Conservation (phyloP, 257 asterid genomes). For the Voacanga thouarsii region DNA sequence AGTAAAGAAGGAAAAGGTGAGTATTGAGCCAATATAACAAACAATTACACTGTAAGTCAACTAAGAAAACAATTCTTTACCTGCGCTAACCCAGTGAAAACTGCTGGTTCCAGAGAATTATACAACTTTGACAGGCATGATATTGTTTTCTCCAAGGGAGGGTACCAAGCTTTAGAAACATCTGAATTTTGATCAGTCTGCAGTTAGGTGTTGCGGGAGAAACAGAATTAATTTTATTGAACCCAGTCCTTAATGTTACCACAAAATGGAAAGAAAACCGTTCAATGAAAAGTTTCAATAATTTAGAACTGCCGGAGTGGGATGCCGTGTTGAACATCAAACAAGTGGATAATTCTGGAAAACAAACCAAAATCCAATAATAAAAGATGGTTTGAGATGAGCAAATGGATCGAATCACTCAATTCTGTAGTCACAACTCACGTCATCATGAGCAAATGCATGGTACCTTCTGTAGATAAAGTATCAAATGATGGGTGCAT, state of each 20-base stretch:
- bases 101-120: slow-evolving; percentile 78
- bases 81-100: slow-evolving; percentile 98
- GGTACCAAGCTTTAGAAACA: slow-evolving; percentile 79
- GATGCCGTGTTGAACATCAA: neutral
- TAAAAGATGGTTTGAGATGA: neutral
- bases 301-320: neutral
- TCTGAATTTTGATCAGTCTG: slow-evolving; percentile 76
- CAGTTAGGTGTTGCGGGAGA: slow-evolving; percentile 20
- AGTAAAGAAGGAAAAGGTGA: slow-evolving; percentile 22
- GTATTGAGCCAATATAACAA: neutral
- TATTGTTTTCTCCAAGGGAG: slow-evolving; percentile 96
- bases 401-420: neutral
- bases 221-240: slow-evolving; percentile 14
- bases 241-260: neutral
- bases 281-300: slow-evolving; percentile 15
- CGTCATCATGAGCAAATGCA: neutral
- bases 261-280: neutral
- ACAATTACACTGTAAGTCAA: slow-evolving; percentile 13
- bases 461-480: neutral
- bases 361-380: neutral
- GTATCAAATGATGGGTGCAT: neutral
- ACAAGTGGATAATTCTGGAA: neutral
- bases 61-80: slow-evolving; percentile 34
- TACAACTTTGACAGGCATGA: slow-evolving; percentile 88
- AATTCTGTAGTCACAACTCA: neutral